phyloP scores from a whole-genome alignment of 1,139 yeast genomes.

The Taphrina sp. region DNA sequence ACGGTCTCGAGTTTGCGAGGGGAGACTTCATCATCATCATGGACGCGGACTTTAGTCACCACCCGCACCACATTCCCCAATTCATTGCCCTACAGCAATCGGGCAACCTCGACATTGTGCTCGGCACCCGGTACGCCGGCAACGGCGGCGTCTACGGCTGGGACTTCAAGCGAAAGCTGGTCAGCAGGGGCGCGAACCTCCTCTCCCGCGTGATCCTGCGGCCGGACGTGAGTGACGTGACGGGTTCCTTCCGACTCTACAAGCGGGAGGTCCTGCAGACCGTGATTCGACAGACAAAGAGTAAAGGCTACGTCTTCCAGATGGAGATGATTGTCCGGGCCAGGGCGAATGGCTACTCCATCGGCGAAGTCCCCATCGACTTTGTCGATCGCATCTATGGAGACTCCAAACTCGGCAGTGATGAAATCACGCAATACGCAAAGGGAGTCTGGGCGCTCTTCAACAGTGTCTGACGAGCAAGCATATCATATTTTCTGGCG shows the following conservation, averaged over 20 bases:
- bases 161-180: slow-evolving; percentile 78
- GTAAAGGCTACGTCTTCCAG: slow-evolving; percentile 82
- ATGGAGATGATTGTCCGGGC: slow-evolving; percentile 88
- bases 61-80: slow-evolving; percentile 74
- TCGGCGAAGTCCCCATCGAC: slow-evolving; percentile 77
- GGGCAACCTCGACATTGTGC: slow-evolving; percentile 68
- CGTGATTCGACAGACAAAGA: slow-evolving; percentile 66
- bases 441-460: slow-evolving; percentile 32
- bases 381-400: slow-evolving; percentile 81
- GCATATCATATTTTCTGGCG: too few species aligned
- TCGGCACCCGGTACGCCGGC: slow-evolving; percentile 83
- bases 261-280: slow-evolving; percentile 66
- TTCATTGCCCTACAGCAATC: slow-evolving; percentile 68
- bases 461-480: too few species aligned
- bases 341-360: slow-evolving; percentile 63
- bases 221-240: slow-evolving; percentile 72
- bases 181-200: slow-evolving; percentile 78
- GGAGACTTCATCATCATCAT: slow-evolving; percentile 77
- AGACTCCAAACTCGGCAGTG: slow-evolving; percentile 77
- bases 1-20: slow-evolving; percentile 68
- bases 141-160: slow-evolving; percentile 83
- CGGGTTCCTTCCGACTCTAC: slow-evolving; percentile 77
- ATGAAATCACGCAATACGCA: slow-evolving; percentile 47
- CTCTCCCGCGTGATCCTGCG: slow-evolving; percentile 69
- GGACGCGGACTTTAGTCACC: slow-evolving; percentile 84